Evolutionary conservation across 2,329 filamentous ascomycete species (phyloP).

Genomic region (Aspergillus quadricinctus): DNA sequence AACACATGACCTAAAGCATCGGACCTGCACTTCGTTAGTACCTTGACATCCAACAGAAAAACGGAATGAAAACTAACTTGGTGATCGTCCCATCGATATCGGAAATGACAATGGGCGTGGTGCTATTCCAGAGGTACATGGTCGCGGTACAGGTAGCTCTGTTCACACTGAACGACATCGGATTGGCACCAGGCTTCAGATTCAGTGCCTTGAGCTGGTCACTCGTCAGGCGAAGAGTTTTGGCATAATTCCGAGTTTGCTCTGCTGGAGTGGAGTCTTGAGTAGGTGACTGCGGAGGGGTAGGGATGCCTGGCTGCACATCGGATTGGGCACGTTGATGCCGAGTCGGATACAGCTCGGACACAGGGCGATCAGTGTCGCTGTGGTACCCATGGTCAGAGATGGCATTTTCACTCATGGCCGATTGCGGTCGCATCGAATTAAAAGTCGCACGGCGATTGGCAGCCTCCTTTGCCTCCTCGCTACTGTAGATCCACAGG

Average conservation of each 20-base stretch:
- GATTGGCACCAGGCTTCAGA: slow-evolving; percentile 80
- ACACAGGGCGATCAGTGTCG: slow-evolving; percentile 66
- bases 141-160: slow-evolving; percentile 84
- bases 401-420: slow-evolving; percentile 67
- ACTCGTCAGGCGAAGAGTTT: slow-evolving; percentile 90
- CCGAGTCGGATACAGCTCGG: slow-evolving; percentile 54
- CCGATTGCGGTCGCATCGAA: slow-evolving; percentile 47
- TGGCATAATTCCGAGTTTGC: slow-evolving; percentile 84
- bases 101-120: slow-evolving; percentile 92
- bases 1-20: slow-evolving; percentile 90
- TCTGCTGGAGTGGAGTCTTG: slow-evolving; percentile 53
- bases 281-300: slow-evolving; percentile 52
- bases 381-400: slow-evolving; percentile 96
- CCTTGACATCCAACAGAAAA: background rate
- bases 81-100: slow-evolving; percentile 99
- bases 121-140: slow-evolving; percentile 91
- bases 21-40: slow-evolving; percentile 47
- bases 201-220: slow-evolving; percentile 86
- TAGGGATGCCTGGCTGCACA: slow-evolving; percentile 64
- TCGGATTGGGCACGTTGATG: slow-evolving; percentile 59
- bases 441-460: slow-evolving; percentile 58
- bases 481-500: slow-evolving; percentile 98
- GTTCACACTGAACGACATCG: slow-evolving; percentile 95
- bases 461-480: slow-evolving; percentile 89
- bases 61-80: slow-evolving; percentile 51